These are phyloP conservation scores for Alloascoidea hylecoeti DNA, from an alignment of 805 yeast genomes.

Conservation along the genomic window DNA sequence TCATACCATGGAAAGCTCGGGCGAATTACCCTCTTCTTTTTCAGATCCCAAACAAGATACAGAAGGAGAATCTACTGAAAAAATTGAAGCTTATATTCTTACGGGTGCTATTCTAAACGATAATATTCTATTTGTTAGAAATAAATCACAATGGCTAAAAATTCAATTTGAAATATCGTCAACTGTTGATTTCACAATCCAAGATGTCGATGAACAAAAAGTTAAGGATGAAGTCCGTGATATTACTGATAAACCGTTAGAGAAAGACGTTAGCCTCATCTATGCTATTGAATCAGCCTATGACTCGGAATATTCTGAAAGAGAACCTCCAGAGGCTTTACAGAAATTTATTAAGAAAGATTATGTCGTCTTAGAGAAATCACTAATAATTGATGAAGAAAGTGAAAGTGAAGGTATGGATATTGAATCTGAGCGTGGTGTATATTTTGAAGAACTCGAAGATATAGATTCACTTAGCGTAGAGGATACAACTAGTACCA, in stretches of 20 bases:
- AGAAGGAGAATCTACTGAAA: neutral
- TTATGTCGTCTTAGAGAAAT: neutral
- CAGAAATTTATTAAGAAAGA: neutral
- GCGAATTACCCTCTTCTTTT: too few species aligned
- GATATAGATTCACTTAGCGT: too few species aligned
- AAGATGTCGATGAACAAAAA: neutral
- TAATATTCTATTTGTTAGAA: neutral
- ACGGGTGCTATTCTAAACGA: conserved; percentile 1
- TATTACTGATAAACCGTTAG: neutral
- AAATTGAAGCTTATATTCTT: neutral
- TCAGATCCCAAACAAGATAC: too few species aligned
- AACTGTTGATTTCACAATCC: neutral
- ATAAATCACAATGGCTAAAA: neutral
- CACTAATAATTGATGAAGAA: neutral
- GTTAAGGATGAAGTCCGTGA: neutral
- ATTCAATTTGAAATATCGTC: neutral
- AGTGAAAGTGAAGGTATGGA: neutral
- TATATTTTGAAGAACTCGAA: too few species aligned
- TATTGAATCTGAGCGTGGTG: too few species aligned
- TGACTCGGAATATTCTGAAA: neutral
- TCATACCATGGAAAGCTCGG: too few species aligned
- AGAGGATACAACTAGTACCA: too few species aligned
- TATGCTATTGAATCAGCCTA: neutral
- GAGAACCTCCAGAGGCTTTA: neutral
- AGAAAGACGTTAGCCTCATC: neutral